phyloP scores from a whole-genome alignment of 2,329 filamentous ascomycete species.

The Fusarium nematophilum region DNA sequence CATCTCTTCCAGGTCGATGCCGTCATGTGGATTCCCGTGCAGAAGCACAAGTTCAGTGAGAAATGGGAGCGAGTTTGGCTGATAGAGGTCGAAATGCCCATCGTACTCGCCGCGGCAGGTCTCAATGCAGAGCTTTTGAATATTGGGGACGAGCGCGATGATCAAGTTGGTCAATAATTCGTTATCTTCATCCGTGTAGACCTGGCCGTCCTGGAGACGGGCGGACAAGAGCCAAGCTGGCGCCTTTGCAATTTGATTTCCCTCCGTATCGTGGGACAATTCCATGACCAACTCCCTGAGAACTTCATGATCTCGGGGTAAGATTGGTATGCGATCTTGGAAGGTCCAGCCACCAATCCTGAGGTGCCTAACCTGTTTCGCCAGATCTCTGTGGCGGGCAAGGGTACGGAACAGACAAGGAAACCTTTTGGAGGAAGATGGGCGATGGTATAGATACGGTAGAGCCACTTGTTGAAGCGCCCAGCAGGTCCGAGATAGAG shows the following conservation, averaged over 20 bases:
- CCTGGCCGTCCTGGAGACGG: no score
- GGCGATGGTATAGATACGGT: background rate
- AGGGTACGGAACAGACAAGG: background rate
- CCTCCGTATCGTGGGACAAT: no score
- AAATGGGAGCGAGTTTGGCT: background rate
- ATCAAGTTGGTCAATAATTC: background rate
- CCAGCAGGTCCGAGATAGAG: background rate
- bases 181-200: background rate
- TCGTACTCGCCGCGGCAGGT: background rate
- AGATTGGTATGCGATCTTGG: background rate
- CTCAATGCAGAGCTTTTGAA: background rate
- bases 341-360: background rate
- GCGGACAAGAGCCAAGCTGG: no score
- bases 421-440: background rate
- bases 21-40: background rate
- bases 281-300: no score
- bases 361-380: background rate
- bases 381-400: background rate
- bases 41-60: background rate
- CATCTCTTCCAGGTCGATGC: background rate
- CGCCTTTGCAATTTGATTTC: no score
- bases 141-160: background rate
- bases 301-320: background rate
- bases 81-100: background rate
- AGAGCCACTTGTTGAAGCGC: background rate